Conservation (phyloP, 106 monocot genomes). For the Acorus gramineus region DNA sequence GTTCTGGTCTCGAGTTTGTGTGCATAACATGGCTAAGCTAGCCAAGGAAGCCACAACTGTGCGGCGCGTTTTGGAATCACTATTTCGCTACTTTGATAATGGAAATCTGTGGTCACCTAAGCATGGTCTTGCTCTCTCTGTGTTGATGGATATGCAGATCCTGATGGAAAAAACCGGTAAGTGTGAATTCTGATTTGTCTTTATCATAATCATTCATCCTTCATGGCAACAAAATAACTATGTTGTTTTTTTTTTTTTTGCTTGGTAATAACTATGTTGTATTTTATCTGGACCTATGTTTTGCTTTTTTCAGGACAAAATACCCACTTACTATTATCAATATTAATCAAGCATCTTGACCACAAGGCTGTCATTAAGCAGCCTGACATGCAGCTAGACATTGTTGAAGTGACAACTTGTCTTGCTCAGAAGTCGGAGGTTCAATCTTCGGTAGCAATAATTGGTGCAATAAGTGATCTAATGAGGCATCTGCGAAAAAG, state of each 20-base stretch:
- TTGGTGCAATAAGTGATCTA: constrained; percentile 62
- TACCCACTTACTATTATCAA: constrained; percentile 58
- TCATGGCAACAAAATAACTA: background rate
- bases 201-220: background rate
- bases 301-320: constrained; percentile 52
- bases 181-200: background rate
- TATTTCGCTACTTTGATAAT: constrained; percentile 81
- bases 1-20: constrained; percentile 87
- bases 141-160: constrained; percentile 60
- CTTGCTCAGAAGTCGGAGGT: constrained; percentile 54
- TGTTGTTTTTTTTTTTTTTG: too few species aligned
- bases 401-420: constrained; percentile 51
- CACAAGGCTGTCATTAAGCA: constrained; percentile 68
- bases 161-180: constrained; percentile 75
- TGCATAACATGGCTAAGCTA: constrained; percentile 82
- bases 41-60: constrained; percentile 87
- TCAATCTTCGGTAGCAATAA: constrained; percentile 47
- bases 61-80: constrained; percentile 64
- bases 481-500: constrained; percentile 69
- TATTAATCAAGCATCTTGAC: constrained; percentile 82
- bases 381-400: constrained; percentile 57
- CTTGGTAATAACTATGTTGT: too few species aligned
- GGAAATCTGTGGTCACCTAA: constrained; percentile 56
- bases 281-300: background rate
- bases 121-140: constrained; percentile 54